These are phyloP conservation scores for Apiosordaria backusii DNA, from an alignment of 495 filamentous ascomycete genomes.

Conservation along the genomic window DNA sequence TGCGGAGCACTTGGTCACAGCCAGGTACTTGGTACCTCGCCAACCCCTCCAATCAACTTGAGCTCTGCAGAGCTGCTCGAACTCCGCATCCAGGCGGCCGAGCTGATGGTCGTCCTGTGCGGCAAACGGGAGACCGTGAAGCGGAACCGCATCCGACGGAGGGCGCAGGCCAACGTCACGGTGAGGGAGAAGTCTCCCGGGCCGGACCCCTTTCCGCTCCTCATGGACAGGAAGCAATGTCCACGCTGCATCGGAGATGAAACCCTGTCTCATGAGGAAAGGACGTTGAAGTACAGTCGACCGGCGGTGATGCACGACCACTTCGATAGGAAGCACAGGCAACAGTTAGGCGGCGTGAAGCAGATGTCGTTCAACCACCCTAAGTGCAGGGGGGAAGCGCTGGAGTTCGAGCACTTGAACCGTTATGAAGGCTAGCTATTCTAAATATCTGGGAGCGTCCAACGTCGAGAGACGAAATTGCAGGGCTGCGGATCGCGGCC, in stretches of 20 bases:
- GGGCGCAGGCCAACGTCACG: conserved; percentile 4
- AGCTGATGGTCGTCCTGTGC: conserved; percentile 13
- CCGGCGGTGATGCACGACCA: conserved; percentile 13
- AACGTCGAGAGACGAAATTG: too few species aligned
- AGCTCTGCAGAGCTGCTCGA: conserved; percentile 12
- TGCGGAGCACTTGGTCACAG: too few species aligned
- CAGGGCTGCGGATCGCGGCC: too few species aligned
- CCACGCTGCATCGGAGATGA: conserved; percentile 11
- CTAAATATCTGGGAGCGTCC: background rate
- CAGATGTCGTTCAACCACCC: conserved; percentile 11
- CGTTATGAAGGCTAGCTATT: too few species aligned
- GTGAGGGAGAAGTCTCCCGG: conserved; percentile 11
- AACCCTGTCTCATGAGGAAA: conserved; percentile 9
- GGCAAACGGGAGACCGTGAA: conserved; percentile 11
- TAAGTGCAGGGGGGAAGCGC: conserved; percentile 12
- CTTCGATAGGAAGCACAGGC: conserved; percentile 11
- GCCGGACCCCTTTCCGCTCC: conserved; percentile 12
- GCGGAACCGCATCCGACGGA: conserved; percentile 8
- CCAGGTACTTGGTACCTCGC: too few species aligned
- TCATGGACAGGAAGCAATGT: conserved; percentile 12
- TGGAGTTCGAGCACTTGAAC: conserved; percentile 15
- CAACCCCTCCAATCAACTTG: too few species aligned
- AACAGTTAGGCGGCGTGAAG: conserved; percentile 7
- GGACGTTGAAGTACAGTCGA: conserved; percentile 12
- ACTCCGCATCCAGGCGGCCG: conserved; percentile 19